These are phyloP conservation scores for Corinectria fuckeliana DNA, from an alignment of 2,329 filamentous ascomycete species.

Conservation along the genomic window DNA sequence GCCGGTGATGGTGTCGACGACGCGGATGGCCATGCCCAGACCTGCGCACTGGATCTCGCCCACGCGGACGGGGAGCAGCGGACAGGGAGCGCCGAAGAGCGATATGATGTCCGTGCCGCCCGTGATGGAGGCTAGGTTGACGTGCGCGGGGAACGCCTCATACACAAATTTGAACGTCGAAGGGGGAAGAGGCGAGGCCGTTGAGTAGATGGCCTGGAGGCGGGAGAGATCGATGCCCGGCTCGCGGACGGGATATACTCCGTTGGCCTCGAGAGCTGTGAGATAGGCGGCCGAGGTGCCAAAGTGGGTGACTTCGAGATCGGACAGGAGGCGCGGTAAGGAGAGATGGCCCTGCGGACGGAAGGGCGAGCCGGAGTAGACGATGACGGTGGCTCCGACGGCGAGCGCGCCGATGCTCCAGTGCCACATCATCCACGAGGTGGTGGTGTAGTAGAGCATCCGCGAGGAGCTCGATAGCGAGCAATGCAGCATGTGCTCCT, in stretches of 20 bases:
- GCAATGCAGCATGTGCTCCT: slow-evolving; percentile 89
- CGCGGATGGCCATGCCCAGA: slow-evolving; percentile 77
- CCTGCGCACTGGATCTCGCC: slow-evolving; percentile 81
- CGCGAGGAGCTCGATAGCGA: slow-evolving; percentile 75
- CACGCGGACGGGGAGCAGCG: slow-evolving; percentile 72
- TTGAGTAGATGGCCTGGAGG: slow-evolving; percentile 89
- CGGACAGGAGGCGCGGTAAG: slow-evolving; percentile 81
- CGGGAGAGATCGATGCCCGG: slow-evolving; percentile 63
- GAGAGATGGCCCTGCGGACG: slow-evolving; percentile 78
- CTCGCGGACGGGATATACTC: slow-evolving; percentile 62
- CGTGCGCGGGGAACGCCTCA: slow-evolving; percentile 74
- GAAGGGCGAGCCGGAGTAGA: slow-evolving; percentile 95
- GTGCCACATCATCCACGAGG: slow-evolving; percentile 99
- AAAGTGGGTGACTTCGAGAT: slow-evolving; percentile 86
- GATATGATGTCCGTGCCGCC: slow-evolving; percentile 97
- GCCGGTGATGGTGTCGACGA: slow-evolving; percentile 64
- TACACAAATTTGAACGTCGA: slow-evolving; percentile 95
- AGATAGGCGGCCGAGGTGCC: slow-evolving; percentile 95
- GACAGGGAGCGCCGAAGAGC: slow-evolving; percentile 86
- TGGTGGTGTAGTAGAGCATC: slow-evolving; percentile 93
- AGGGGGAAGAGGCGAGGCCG: slow-evolving; percentile 88
- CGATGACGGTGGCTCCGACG: slow-evolving; percentile 79
- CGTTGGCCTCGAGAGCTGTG: slow-evolving; percentile 84
- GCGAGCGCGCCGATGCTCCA: slow-evolving; percentile 91
- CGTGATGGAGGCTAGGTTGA: slow-evolving; percentile 92